phyloP scores from a whole-genome alignment of 495 filamentous ascomycete species.

The Hypoxylon subgilvum region DNA sequence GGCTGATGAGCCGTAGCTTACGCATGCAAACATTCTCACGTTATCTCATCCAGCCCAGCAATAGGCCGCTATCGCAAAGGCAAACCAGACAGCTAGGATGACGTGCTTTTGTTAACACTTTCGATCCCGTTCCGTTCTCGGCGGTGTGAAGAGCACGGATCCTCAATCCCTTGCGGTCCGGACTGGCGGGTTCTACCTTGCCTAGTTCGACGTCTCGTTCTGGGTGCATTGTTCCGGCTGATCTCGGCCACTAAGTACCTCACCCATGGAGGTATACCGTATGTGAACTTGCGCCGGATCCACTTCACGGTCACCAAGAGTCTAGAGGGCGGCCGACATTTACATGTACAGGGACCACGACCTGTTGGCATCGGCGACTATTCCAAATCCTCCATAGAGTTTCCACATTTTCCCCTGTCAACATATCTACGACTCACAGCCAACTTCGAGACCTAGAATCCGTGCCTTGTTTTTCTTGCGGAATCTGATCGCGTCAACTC shows the following conservation, averaged over 20 bases:
- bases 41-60: slow-evolving; percentile 8
- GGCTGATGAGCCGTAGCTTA: slow-evolving; percentile 1
- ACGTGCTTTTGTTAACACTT: not conserved
- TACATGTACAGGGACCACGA: slow-evolving; percentile 1
- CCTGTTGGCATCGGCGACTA: not conserved
- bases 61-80: slow-evolving; percentile 21
- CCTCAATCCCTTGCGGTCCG: slow-evolving; percentile 24
- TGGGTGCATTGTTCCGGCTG: slow-evolving; percentile 22
- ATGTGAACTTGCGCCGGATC: not conserved
- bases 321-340: not conserved
- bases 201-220: slow-evolving; percentile 6
- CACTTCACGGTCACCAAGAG: slow-evolving; percentile 7
- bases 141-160: slow-evolving; percentile 21
- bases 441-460: slow-evolving; percentile 15
- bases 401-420: not conserved
- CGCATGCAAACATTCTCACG: slow-evolving; percentile 11
- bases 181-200: slow-evolving; percentile 12
- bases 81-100: slow-evolving; percentile 8
- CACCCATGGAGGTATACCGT: not conserved
- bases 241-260: slow-evolving; percentile 10
- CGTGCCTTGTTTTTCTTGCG: slow-evolving; percentile 16
- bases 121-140: slow-evolving; percentile 4
- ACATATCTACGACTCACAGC: not conserved
- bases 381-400: slow-evolving; percentile 9
- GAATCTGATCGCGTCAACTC: slow-evolving; percentile 5